phyloP scores from a whole-genome alignment of 805 yeast species.

The Candida easanensis region DNA sequence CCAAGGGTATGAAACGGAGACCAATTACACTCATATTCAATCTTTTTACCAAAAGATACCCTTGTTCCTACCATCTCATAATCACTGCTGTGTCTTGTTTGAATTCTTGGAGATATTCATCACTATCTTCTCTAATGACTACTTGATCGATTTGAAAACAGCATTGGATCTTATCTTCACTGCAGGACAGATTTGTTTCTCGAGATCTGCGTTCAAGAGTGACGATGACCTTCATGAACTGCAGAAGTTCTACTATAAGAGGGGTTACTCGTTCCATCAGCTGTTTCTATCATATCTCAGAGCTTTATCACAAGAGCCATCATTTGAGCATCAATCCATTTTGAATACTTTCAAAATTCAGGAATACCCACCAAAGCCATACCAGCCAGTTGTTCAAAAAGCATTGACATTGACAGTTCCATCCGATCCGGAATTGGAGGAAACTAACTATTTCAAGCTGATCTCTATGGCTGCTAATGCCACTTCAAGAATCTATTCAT shows the following conservation, averaged over 20 bases:
- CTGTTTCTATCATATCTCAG: slow-evolving; percentile 34
- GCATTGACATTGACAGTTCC: slow-evolving; percentile 36
- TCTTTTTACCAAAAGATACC: slow-evolving; percentile 35
- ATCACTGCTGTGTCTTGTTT: slow-evolving; percentile 34
- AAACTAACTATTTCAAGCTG: slow-evolving; percentile 31
- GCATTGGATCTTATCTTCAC: slow-evolving; percentile 34
- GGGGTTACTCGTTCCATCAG: slow-evolving; percentile 34
- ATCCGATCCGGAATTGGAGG: slow-evolving; percentile 16
- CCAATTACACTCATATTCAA: slow-evolving; percentile 26
- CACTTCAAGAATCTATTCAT: slow-evolving; percentile 31
- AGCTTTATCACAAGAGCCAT: slow-evolving; percentile 30
- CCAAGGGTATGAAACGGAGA: slow-evolving; percentile 22
- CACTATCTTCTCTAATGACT: slow-evolving; percentile 31
- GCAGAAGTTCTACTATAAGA: slow-evolving; percentile 31
- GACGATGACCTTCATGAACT: slow-evolving; percentile 31
- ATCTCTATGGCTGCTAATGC: slow-evolving; percentile 36
- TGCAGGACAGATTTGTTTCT: slow-evolving; percentile 36
- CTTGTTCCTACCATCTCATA: slow-evolving; percentile 32
- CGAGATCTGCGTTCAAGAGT: slow-evolving; percentile 23
- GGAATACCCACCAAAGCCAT: slow-evolving; percentile 33
- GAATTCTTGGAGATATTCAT: slow-evolving; percentile 36
- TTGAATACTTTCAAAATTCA: slow-evolving; percentile 32
- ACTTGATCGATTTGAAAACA: slow-evolving; percentile 29
- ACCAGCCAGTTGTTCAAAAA: slow-evolving; percentile 32
- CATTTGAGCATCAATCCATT: slow-evolving; percentile 29